Percentiles rank a stretch among this genome's conserved stretches.
Conservation (phyloP, 495 filamentous ascomycete genomes). For the Aspergillus sparsus region DNA sequence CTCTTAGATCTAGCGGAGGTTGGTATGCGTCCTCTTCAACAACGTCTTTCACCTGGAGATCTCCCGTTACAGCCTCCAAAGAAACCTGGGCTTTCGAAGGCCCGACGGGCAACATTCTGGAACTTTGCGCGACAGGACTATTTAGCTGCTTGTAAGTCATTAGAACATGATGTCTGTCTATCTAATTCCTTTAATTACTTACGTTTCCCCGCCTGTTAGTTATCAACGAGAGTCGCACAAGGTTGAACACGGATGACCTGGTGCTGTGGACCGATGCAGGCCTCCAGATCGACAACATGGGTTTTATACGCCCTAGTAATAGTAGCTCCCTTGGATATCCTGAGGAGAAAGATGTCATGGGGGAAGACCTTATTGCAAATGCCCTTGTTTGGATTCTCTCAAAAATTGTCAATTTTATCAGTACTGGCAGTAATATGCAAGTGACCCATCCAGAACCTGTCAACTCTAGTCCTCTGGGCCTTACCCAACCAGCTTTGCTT, state of each 20-base stretch:
- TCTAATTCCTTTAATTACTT: conserved; percentile 2
- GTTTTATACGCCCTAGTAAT: conserved; percentile 57
- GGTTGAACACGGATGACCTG: conserved; percentile 62
- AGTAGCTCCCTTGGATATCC: conserved; percentile 44
- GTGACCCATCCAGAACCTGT: conserved; percentile 32
- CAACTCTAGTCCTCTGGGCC: conserved; percentile 43
- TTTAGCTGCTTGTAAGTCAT: conserved; percentile 59
- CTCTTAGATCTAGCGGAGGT: conserved; percentile 63
- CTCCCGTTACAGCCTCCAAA: conserved; percentile 32
- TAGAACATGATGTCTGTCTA: not conserved
- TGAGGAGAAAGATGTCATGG: conserved; percentile 52
- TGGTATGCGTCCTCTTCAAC: conserved; percentile 60
- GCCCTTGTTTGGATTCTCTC: conserved; percentile 63
- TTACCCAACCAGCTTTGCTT: conserved; percentile 54
- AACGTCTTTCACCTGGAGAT: conserved; percentile 42
- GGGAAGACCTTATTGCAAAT: conserved; percentile 64
- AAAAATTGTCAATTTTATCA: conserved; percentile 64
- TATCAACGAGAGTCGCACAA: conserved; percentile 61
- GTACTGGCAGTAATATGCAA: conserved; percentile 51
- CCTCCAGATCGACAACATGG: conserved; percentile 55
- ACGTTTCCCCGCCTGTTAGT: conserved; percentile 33
- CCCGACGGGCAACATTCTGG: conserved; percentile 63
- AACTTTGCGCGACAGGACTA: conserved; percentile 68
- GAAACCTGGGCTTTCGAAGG: conserved; percentile 50
- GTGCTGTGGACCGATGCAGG: conserved; percentile 63